Evolutionary conservation across 1,284 basidiomycete species (phyloP).

Genomic region (Marasmius fiardii): DNA sequence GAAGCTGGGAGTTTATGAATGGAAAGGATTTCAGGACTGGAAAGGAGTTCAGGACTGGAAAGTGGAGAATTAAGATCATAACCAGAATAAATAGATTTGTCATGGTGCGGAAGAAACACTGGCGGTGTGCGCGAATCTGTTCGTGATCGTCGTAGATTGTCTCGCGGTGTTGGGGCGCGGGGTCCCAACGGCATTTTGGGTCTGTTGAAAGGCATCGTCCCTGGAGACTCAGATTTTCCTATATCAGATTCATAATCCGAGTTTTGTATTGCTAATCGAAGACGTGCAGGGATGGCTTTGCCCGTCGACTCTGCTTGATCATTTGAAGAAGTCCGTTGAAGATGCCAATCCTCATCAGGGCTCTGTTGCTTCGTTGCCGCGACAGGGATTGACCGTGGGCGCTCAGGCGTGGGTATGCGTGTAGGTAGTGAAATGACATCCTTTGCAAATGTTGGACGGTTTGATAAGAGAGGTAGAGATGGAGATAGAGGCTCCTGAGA

Average conservation of each 20-base stretch:
- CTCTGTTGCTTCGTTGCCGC: slow-evolving; percentile 50
- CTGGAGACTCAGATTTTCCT: slow-evolving; percentile 34
- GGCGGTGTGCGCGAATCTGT: slow-evolving; percentile 21
- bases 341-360: slow-evolving; percentile 24
- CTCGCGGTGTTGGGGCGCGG: slow-evolving; percentile 19
- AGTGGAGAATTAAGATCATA: slow-evolving; percentile 27
- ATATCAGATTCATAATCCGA: slow-evolving; percentile 20
- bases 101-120: slow-evolving; percentile 21
- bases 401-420: slow-evolving; percentile 35
- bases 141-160: slow-evolving; percentile 17
- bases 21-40: too few relatives aligned
- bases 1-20: too few relatives aligned
- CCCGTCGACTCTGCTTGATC: background rate
- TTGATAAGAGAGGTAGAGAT: slow-evolving; percentile 46
- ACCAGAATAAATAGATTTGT: slow-evolving; percentile 27
- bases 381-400: slow-evolving; percentile 49
- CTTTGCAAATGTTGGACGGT: slow-evolving; percentile 36
- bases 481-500: slow-evolving; percentile 26
- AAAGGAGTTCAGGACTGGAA: slow-evolving; percentile 36
- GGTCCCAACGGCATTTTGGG: slow-evolving; percentile 12
- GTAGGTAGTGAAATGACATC: slow-evolving; percentile 36
- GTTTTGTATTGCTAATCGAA: slow-evolving; percentile 23
- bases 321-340: slow-evolving; percentile 24
- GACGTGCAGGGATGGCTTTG: slow-evolving; percentile 16
- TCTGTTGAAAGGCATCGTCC: slow-evolving; percentile 11